These are phyloP conservation scores for Cytospora mali DNA, from an alignment of 2,329 filamentous ascomycete genomes.

Conservation along the genomic window DNA sequence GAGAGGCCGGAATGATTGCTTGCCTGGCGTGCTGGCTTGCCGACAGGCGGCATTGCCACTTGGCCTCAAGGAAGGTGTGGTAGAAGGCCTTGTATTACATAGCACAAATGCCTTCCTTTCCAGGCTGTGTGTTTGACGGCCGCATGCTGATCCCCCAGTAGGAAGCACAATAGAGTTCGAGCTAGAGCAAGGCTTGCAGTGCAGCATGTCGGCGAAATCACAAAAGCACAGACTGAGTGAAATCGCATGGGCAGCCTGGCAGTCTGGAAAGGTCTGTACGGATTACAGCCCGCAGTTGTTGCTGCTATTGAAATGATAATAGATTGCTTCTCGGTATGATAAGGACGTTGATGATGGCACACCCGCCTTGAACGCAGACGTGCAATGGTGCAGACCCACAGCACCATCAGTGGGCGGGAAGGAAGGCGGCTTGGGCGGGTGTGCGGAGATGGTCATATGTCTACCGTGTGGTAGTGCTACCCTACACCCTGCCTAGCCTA, in stretches of 20 bases:
- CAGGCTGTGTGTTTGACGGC: background rate
- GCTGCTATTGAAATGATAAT: background rate
- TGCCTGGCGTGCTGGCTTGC: no score
- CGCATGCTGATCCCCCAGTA: background rate
- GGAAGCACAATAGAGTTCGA: slow-evolving; percentile 22
- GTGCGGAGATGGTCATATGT: slow-evolving; percentile 5
- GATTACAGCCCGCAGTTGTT: slow-evolving; percentile 4
- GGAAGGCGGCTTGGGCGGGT: slow-evolving; percentile 1
- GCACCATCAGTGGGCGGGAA: slow-evolving; percentile 11
- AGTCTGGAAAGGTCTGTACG: slow-evolving; percentile 5
- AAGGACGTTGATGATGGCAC: slow-evolving; percentile 13
- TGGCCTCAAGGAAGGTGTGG: background rate
- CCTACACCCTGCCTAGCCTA: no score
- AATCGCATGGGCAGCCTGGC: background rate
- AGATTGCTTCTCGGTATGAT: no score
- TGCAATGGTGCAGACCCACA: slow-evolving; percentile 1
- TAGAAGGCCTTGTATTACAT: background rate
- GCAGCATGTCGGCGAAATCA: slow-evolving; percentile 21
- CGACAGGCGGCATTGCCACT: background rate
- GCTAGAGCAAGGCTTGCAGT: slow-evolving; percentile 20
- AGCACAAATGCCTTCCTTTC: background rate
- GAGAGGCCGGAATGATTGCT: slow-evolving; percentile 6
- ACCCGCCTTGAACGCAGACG: slow-evolving; percentile 15
- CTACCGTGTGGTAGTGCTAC: background rate
- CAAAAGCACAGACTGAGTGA: slow-evolving; percentile 11